These are phyloP conservation scores for Kernera saxatilis DNA, from an alignment of 345 rosid genomes.

Conservation along the genomic window DNA sequence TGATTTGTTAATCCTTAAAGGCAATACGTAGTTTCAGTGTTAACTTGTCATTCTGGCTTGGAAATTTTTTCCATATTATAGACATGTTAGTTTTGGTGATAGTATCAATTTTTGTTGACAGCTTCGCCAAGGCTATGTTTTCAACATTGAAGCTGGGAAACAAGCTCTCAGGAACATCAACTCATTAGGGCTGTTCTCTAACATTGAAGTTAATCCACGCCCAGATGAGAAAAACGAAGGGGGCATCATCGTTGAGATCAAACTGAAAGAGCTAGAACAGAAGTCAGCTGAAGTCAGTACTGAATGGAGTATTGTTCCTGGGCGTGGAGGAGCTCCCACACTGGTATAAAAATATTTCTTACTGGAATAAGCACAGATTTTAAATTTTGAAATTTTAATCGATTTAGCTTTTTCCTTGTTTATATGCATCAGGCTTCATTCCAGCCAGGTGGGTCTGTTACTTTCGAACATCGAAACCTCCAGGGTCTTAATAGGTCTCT, in stretches of 20 bases:
- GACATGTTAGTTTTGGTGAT: background rate
- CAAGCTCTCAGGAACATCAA: slow-evolving; percentile 90
- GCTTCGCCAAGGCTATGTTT: slow-evolving; percentile 83
- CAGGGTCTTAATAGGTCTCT: slow-evolving; percentile 87
- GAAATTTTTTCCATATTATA: background rate
- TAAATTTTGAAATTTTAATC: background rate
- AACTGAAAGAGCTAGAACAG: slow-evolving; percentile 92
- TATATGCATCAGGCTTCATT: slow-evolving; percentile 65
- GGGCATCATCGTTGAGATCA: slow-evolving; percentile 94
- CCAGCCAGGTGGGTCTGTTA: slow-evolving; percentile 98
- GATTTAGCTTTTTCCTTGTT: background rate
- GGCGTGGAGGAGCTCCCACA: slow-evolving; percentile 94
- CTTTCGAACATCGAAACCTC: slow-evolving; percentile 92
- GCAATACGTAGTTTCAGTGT: background rate
- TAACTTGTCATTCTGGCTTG: background rate
- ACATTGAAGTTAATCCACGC: slow-evolving; percentile 93
- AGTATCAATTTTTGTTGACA: slow-evolving; percentile 33
- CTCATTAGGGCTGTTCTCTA: slow-evolving; percentile 74
- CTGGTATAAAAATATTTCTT: slow-evolving; percentile 42
- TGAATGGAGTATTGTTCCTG: slow-evolving; percentile 99
- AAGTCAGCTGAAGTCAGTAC: slow-evolving; percentile 99
- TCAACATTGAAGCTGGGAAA: slow-evolving; percentile 92
- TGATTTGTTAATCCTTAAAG: background rate
- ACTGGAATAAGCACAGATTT: background rate
- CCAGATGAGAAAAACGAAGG: slow-evolving; percentile 98